Evolutionary conservation across 305 asterid genomes (phyloP).

Genomic region (Nicotiana rustica): DNA sequence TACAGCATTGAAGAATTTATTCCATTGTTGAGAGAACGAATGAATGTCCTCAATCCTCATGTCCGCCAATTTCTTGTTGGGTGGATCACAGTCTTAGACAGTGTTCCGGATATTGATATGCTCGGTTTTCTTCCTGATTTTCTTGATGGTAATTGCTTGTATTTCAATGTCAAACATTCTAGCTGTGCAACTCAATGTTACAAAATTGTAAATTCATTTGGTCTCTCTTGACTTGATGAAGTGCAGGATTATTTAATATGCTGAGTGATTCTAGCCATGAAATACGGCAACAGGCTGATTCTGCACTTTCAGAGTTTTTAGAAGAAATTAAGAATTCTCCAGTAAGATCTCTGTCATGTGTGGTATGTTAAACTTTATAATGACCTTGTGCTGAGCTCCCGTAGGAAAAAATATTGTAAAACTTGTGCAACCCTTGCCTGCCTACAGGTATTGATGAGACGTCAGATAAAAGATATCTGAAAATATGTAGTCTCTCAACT

Average conservation of each 20-base stretch:
- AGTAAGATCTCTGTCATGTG: constrained; percentile 53
- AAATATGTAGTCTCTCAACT: constrained; percentile 21
- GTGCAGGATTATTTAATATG: constrained; percentile 96
- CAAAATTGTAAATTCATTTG: not conserved
- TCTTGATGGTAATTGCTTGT: constrained; percentile 84
- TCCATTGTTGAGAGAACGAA: constrained; percentile 95
- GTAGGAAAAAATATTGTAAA: not conserved
- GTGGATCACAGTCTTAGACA: constrained; percentile 99
- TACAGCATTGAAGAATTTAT: constrained; percentile 98
- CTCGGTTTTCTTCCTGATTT: constrained; percentile 99
- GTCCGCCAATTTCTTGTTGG: constrained; percentile 99
- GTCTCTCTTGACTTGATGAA: constrained; percentile 31
- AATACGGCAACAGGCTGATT: constrained; percentile 99
- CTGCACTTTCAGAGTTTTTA: constrained; percentile 98
- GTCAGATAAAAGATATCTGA: not conserved
- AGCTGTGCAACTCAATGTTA: constrained; percentile 4
- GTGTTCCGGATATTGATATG: constrained; percentile 99
- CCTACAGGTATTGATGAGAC: not conserved
- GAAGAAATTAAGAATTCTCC: constrained; percentile 99
- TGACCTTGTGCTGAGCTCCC: not conserved
- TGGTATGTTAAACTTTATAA: not conserved
- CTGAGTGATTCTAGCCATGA: constrained; percentile 98
- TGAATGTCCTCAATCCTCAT: constrained; percentile 96
- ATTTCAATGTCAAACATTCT: constrained; percentile 10
- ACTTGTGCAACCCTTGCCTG: not conserved